Conservation (phyloP, 805 yeast genomes). For the Spathaspora gorwiae region DNA sequence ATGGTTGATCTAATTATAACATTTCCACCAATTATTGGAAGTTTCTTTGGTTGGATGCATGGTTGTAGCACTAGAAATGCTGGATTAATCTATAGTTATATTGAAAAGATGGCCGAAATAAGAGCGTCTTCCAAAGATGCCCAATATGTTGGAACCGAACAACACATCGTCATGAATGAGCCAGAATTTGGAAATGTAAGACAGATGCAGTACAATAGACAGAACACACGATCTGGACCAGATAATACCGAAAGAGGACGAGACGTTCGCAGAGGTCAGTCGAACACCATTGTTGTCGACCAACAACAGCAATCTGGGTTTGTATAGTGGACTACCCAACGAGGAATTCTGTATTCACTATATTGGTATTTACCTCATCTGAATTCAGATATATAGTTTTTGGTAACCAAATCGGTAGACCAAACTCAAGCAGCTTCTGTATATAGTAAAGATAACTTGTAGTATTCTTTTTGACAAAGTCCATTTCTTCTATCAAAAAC, state of each 20-base stretch:
- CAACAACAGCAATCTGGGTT: constrained; percentile 18
- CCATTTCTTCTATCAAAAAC: too few species aligned
- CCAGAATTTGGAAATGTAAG: background rate
- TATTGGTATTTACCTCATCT: too few species aligned
- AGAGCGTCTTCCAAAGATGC: constrained; percentile 15
- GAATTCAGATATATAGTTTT: too few species aligned
- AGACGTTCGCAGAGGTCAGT: background rate
- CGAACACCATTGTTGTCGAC: constrained; percentile 8
- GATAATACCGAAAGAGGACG: background rate
- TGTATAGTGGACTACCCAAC: background rate
- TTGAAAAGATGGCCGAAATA: constrained; percentile 15
- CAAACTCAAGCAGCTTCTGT: too few species aligned
- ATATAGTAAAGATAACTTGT: too few species aligned
- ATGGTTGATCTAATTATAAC: constrained; percentile 68
- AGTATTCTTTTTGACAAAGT: too few species aligned
- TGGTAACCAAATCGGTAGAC: too few species aligned
- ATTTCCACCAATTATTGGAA: constrained; percentile 77
- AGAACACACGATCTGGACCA: background rate
- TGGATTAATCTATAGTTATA: constrained; percentile 55
- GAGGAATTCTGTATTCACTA: too few species aligned
- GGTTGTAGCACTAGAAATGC: constrained; percentile 89
- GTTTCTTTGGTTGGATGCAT: constrained; percentile 72
- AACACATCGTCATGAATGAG: constrained; percentile 1
- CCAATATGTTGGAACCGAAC: constrained; percentile 15
- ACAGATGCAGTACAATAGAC: background rate